Evolutionary conservation across 176 grass and related monocot genomes (phyloP).

Genomic region (Oryza glumipatula): DNA sequence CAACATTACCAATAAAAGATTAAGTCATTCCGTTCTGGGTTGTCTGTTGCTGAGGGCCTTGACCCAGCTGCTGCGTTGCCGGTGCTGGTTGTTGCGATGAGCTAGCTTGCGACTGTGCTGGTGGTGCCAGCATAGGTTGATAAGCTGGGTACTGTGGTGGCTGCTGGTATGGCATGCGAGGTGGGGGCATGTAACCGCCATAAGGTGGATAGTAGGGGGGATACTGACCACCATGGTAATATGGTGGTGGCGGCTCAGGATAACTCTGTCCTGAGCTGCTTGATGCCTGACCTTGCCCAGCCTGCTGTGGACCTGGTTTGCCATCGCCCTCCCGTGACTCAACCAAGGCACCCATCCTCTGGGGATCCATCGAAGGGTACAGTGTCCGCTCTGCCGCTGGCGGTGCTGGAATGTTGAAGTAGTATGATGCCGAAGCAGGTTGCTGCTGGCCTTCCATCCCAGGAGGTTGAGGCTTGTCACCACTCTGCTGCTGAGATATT

Average conservation of each 20-base stretch:
- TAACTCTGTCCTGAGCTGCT: conserved; percentile 59
- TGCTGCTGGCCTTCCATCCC: conserved; percentile 61
- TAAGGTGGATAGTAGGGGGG: conserved; percentile 66
- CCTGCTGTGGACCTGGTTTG: conserved; percentile 46
- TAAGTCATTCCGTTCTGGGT: conserved; percentile 41
- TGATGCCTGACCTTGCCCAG: conserved; percentile 54
- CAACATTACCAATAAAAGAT: too few relatives aligned
- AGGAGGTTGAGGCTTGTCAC: conserved; percentile 67
- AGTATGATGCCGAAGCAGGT: conserved; percentile 45
- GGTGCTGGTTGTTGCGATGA: conserved; percentile 40
- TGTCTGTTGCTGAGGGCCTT: conserved; percentile 38
- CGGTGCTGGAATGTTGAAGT: conserved; percentile 91
- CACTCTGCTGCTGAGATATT: conserved; percentile 82
- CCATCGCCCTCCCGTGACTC: conserved; percentile 53
- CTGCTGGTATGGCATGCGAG: conserved; percentile 65
- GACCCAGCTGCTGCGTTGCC: conserved; percentile 44
- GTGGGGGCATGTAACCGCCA: conserved; percentile 57
- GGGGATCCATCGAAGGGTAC: conserved; percentile 96
- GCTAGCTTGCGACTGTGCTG: conserved; percentile 45
- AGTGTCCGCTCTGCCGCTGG: conserved; percentile 50
- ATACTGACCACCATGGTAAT: conserved; percentile 69
- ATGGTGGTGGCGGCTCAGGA: conserved; percentile 44
- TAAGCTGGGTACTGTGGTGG: conserved; percentile 73
- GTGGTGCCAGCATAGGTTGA: conserved; percentile 51
- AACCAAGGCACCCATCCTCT: conserved; percentile 93